Evolutionary conservation across 768 basidiomycete species (phyloP).

Genomic region (Rubroboletus pulcherrimus): DNA sequence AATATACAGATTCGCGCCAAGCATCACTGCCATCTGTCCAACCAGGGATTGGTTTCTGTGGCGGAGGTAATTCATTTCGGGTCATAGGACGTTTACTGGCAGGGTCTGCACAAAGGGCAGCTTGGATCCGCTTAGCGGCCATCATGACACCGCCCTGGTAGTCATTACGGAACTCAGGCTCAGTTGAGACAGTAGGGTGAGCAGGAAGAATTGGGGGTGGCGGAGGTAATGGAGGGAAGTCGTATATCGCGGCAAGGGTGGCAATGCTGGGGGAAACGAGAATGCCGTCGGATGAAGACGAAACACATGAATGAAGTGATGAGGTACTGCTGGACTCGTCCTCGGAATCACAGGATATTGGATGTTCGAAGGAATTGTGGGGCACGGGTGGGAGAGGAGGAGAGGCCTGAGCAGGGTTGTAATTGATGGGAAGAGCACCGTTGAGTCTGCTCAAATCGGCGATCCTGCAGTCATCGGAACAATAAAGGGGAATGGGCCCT

Average conservation of each 20-base stretch:
- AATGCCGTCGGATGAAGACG: constrained; percentile 22
- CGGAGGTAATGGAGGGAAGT: constrained; percentile 54
- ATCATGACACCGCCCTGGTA: constrained; percentile 67
- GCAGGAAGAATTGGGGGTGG: constrained; percentile 40
- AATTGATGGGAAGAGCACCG: constrained; percentile 42
- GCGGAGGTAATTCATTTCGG: constrained; percentile 33
- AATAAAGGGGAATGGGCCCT: constrained; percentile 77
- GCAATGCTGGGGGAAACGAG: constrained; percentile 32
- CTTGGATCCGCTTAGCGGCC: constrained; percentile 55
- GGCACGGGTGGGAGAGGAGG: constrained; percentile 41
- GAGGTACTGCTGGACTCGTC: constrained; percentile 41
- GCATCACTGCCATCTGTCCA: constrained; percentile 67
- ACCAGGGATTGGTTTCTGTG: constrained; percentile 49
- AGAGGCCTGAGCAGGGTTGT: constrained; percentile 43
- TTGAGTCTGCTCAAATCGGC: constrained; percentile 48
- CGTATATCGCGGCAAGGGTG: constrained; percentile 37
- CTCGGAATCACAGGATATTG: constrained; percentile 31
- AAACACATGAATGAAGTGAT: constrained; percentile 34
- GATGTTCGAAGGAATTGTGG: constrained; percentile 34
- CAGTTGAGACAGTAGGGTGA: constrained; percentile 22
- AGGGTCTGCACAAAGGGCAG: constrained; percentile 42
- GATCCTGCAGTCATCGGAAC: constrained; percentile 72
- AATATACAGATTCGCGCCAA: constrained; percentile 66
- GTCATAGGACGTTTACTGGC: constrained; percentile 34
- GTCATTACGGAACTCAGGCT: constrained; percentile 33